Percentiles rank a stretch among this genome's conserved stretches.
Conservation (phyloP, 768 basidiomycete genomes). For the Calocybe gangraenosa region DNA sequence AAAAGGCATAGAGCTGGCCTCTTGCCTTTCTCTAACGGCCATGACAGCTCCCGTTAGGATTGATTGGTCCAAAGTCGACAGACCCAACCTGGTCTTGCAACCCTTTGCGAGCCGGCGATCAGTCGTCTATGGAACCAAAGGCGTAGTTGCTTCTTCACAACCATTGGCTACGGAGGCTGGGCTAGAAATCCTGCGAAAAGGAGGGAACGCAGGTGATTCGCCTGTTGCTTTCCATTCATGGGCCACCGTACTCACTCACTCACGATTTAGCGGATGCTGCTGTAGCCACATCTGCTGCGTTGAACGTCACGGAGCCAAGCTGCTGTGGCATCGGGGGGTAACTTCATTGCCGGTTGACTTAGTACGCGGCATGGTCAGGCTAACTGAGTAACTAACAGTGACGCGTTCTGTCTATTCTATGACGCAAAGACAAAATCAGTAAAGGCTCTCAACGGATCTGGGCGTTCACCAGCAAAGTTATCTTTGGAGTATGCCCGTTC, state of each 20-base stretch:
- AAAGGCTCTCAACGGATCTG: slow-evolving; percentile 90
- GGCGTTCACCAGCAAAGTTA: slow-evolving; percentile 77
- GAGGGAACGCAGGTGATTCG: slow-evolving; percentile 87
- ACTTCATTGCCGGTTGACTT: slow-evolving; percentile 13
- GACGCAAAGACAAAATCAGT: slow-evolving; percentile 79
- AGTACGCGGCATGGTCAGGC: background rate
- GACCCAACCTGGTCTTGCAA: slow-evolving; percentile 60
- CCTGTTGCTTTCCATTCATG: slow-evolving; percentile 1
- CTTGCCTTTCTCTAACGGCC: background rate
- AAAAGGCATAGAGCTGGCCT: no score
- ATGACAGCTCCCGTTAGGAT: slow-evolving; percentile 34
- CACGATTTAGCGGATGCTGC: slow-evolving; percentile 78
- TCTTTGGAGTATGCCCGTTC: slow-evolving; percentile 66
- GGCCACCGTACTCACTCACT: background rate
- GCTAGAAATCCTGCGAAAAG: slow-evolving; percentile 84
- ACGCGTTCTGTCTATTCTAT: slow-evolving; percentile 92
- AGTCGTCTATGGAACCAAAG: slow-evolving; percentile 82
- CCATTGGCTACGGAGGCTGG: slow-evolving; percentile 91
- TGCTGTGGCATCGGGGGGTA: slow-evolving; percentile 93
- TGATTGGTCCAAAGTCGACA: slow-evolving; percentile 60
- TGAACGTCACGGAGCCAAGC: slow-evolving; percentile 89
- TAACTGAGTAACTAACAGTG: slow-evolving; percentile 36
- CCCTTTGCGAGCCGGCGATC: slow-evolving; percentile 83
- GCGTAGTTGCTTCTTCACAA: slow-evolving; percentile 85
- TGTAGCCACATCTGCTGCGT: slow-evolving; percentile 86